phyloP scores from a whole-genome alignment of 345 rosid species.

The Fremontodendron californicum region DNA sequence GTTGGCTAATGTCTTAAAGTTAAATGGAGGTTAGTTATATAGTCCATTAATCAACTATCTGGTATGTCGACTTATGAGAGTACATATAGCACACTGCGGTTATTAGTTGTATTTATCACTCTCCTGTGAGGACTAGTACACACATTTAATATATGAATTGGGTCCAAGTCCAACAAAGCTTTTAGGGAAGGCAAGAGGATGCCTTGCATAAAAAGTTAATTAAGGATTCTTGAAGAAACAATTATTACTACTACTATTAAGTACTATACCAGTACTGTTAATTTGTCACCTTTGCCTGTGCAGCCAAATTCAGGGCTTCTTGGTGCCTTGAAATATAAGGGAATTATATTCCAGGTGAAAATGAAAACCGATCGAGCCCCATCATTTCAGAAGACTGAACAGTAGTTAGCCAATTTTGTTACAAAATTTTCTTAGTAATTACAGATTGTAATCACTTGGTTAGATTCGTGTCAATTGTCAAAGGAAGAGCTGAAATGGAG shows the following conservation, averaged over 20 bases:
- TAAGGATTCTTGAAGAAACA: not conserved
- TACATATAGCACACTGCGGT: not conserved
- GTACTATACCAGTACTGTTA: too few species aligned
- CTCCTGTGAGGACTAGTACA: not conserved
- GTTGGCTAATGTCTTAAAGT: not conserved
- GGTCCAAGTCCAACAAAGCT: too few species aligned
- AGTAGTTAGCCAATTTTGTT: too few species aligned
- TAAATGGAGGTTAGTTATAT: not conserved
- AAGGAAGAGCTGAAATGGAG: not conserved
- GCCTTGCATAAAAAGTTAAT: not conserved
- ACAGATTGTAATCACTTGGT: not conserved
- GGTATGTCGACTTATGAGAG: not conserved
- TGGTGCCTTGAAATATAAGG: not conserved
- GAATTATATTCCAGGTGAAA: not conserved
- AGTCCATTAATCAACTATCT: not conserved
- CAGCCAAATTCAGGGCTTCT: not conserved
- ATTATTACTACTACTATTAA: not conserved
- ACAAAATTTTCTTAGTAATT: not conserved
- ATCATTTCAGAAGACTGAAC: too few species aligned
- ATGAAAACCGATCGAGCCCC: too few species aligned
- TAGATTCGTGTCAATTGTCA: too few species aligned
- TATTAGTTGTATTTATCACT: not conserved
- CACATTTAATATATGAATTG: too few species aligned
- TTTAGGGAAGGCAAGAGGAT: not conserved
- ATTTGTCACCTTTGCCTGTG: not conserved